These are phyloP conservation scores for Penicillium sp. DNA, from an alignment of 2,329 filamentous ascomycete genomes.

Conservation along the genomic window DNA sequence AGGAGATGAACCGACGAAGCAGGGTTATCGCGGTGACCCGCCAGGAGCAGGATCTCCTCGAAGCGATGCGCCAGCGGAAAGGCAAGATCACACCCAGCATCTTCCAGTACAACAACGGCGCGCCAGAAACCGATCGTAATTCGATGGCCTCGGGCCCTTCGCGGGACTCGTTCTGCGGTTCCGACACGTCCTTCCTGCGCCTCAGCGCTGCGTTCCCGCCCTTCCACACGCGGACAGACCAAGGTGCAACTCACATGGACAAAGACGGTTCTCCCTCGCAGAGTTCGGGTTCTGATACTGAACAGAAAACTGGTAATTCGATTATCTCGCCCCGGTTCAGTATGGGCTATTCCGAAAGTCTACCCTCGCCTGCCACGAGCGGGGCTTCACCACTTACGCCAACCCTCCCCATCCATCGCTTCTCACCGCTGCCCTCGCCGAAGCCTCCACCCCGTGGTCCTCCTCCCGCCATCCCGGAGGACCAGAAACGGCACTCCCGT, in stretches of 20 bases:
- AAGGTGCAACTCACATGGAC: slow-evolving; percentile 32
- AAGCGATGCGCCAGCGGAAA: slow-evolving; percentile 53
- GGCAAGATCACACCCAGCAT: slow-evolving; percentile 50
- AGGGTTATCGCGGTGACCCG: slow-evolving; percentile 56
- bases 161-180: slow-evolving; percentile 38
- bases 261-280: slow-evolving; percentile 31
- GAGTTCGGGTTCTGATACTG: slow-evolving; percentile 36
- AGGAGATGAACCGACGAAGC: slow-evolving; percentile 43
- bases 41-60: slow-evolving; percentile 55
- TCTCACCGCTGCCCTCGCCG: slow-evolving; percentile 39
- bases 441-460: slow-evolving; percentile 36
- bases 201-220: slow-evolving; percentile 39
- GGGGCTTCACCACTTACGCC: slow-evolving; percentile 44
- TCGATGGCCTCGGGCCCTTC: slow-evolving; percentile 36
- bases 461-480: slow-evolving; percentile 36
- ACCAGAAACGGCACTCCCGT: slow-evolving; percentile 40
- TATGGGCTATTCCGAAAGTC: slow-evolving; percentile 40
- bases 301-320: slow-evolving; percentile 38
- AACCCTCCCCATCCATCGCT: slow-evolving; percentile 42
- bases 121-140: slow-evolving; percentile 28
- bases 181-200: slow-evolving; percentile 44
- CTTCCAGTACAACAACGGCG: slow-evolving; percentile 24
- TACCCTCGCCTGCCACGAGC: slow-evolving; percentile 41
- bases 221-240: slow-evolving; percentile 25
- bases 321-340: slow-evolving; percentile 37